phyloP scores from a whole-genome alignment of 1,284 basidiomycete species.

The Quambalaria eucalypti region DNA sequence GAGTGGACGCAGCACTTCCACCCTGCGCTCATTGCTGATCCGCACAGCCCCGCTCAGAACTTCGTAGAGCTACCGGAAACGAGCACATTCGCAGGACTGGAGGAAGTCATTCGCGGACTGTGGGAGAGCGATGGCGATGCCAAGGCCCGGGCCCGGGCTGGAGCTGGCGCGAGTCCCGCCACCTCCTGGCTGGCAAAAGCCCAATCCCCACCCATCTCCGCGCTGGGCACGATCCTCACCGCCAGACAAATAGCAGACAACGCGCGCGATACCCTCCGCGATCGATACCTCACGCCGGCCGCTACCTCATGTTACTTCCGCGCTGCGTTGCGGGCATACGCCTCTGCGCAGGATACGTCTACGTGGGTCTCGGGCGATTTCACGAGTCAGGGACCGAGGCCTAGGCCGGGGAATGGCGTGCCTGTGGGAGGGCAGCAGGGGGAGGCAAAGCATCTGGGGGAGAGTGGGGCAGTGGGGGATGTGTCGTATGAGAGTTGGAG shows the following conservation, averaged over 20 bases:
- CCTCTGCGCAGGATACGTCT: neutral
- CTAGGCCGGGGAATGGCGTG: no score
- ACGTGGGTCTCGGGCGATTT: no score
- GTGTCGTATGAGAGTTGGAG: no score
- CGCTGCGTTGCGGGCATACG: conserved; percentile 11
- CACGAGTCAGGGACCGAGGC: no score
- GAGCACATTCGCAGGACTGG: neutral
- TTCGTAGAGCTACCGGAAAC: neutral
- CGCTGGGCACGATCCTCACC: neutral
- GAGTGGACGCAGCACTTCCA: conserved; percentile 41
- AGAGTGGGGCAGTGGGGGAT: no score
- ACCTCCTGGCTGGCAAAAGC: neutral
- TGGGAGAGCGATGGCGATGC: neutral
- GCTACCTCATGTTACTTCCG: conserved; percentile 21
- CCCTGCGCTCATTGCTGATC: conserved; percentile 19
- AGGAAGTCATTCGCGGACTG: neutral
- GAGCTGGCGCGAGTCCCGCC: neutral
- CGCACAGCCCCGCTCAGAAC: neutral
- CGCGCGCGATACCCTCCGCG: conserved; percentile 16
- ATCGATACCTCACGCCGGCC: conserved; percentile 23
- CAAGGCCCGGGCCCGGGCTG: neutral
- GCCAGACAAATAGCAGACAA: neutral
- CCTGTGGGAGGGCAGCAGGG: no score
- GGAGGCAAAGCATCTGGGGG: no score
- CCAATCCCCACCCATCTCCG: no score